Base-by-base conservation (phyloP, 176 grass and related monocot genomes). In the Zoysia pacifica region DNA sequence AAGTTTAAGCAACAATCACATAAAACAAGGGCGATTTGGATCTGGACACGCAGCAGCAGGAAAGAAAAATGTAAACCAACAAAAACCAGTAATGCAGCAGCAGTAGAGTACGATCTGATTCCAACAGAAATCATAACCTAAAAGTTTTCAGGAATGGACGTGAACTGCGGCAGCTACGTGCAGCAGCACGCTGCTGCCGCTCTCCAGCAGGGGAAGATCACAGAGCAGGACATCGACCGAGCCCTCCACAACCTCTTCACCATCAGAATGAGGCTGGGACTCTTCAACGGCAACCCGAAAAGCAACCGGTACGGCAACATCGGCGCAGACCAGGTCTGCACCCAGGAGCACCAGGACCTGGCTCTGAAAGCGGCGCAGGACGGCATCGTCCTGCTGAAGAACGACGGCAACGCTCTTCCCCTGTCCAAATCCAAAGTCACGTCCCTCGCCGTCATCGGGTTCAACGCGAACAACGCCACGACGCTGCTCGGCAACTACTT, bases 321-420 rank as follows among this genome's bases (percentile, higher is more conserved):
- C 28, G 83, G 87, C 5, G 63, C 91, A 1, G 74, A 90, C 62
- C 92, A 97, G 83, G 90, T 94, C 35, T 97, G 95, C 83, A 92
- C 71, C 10, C 81, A 81, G 81, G 70, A 92, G 80, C 95, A 97
- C 87, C 95, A 93, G 67, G 62, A 85, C 50, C 80, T 97, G 9
- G 95, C 95, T 2, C 79, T 97, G 42, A 70, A 94, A 60, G 90
- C 86, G 19, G 91, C 95, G 37, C 88, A 59, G 55, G 89, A 97
- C 65, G 91, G 95, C 78, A 93, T 94, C 51, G 95, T 97, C 81
- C 64, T 97, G 7, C 87, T 97, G 11, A 97, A 94, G 84, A 97
- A 94, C 83, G 78, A 86, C 1, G 85, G 18, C 70, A 67, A 38
- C 63, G 40, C 93, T 15, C 95, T 97, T 1, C 95, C 95, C 4